These are phyloP conservation scores for Dentipellis sp. DNA, from an alignment of 768 basidiomycete genomes.

Conservation along the genomic window DNA sequence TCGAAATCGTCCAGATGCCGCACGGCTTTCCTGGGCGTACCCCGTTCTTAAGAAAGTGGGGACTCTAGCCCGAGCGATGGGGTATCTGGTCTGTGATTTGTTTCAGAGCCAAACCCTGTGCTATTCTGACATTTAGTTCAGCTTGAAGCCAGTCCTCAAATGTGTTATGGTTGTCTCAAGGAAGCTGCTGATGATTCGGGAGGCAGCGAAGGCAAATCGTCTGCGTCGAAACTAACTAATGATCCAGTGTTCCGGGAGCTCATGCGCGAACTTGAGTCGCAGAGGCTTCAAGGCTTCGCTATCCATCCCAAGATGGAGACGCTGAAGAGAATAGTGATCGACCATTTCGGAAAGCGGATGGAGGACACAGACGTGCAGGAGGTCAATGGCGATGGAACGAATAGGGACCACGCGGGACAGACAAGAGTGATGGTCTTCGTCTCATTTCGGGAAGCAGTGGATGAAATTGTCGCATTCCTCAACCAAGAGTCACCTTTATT, in stretches of 20 bases:
- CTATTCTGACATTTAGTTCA: conserved; percentile 21
- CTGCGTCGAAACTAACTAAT: conserved; percentile 31
- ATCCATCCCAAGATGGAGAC: conserved; percentile 91
- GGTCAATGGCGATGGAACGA: conserved; percentile 6
- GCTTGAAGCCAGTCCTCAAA: conserved; percentile 75
- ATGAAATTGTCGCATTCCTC: conserved; percentile 79
- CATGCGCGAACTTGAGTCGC: conserved; percentile 57
- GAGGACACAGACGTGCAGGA: conserved; percentile 31
- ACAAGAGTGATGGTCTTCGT: conserved; percentile 93
- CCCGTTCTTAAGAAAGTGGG: conserved; percentile 42
- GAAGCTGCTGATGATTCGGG: conserved; percentile 34
- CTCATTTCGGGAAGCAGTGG: conserved; percentile 82
- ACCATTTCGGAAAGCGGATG: conserved; percentile 62
- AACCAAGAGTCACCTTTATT: conserved; percentile 72
- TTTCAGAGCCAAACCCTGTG: conserved; percentile 2
- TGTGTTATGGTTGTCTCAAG: conserved; percentile 64
- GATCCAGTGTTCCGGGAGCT: conserved; percentile 57
- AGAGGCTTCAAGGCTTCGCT: conserved; percentile 41
- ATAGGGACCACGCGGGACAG: conserved; percentile 16
- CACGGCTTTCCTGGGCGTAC: conserved; percentile 39
- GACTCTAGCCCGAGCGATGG: conserved; percentile 72
- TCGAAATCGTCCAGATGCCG: conserved; percentile 12
- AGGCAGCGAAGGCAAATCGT: conserved; percentile 29
- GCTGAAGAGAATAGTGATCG: conserved; percentile 60
- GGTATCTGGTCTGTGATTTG: conserved; percentile 59